Evolutionary conservation across 305 asterid species (phyloP).

Genomic region (Fraxinus sp.): DNA sequence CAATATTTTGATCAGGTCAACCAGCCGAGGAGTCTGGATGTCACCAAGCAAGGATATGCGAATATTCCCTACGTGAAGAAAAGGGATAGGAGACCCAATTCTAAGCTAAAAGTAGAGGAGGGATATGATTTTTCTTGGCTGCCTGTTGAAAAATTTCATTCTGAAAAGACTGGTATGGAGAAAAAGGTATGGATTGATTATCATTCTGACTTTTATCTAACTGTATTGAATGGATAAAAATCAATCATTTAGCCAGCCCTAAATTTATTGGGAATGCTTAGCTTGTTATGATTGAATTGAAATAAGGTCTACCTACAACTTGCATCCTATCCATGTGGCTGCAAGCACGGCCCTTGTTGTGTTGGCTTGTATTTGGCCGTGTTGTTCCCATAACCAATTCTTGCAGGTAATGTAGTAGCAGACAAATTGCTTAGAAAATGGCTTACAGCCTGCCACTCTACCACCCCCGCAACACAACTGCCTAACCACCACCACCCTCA

Average conservation of each 20-base stretch:
- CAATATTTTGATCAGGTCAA: background rate
- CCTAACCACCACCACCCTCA: background rate
- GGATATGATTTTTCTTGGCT: constrained; percentile 3
- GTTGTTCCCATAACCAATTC: background rate
- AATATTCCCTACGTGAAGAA: background rate
- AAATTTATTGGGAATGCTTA: background rate
- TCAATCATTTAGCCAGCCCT: background rate
- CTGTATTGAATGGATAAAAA: background rate
- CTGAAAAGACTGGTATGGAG: background rate
- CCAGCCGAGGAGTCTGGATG: background rate
- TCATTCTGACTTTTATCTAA: background rate
- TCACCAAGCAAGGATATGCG: background rate
- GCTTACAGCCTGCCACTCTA: background rate
- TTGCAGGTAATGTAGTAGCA: background rate
- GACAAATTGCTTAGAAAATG: background rate
- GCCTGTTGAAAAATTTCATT: background rate
- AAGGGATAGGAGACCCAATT: constrained; percentile 5
- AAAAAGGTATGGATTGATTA: background rate
- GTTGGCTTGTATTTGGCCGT: background rate
- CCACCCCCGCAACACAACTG: background rate
- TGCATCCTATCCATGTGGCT: background rate
- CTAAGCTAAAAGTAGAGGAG: constrained; percentile 1
- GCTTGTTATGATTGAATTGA: background rate
- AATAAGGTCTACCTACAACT: background rate
- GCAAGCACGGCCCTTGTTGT: background rate